These are phyloP conservation scores for Lizanozyma gosingica DNA, from an alignment of 1,139 yeast genomes.

Conservation along the genomic window DNA sequence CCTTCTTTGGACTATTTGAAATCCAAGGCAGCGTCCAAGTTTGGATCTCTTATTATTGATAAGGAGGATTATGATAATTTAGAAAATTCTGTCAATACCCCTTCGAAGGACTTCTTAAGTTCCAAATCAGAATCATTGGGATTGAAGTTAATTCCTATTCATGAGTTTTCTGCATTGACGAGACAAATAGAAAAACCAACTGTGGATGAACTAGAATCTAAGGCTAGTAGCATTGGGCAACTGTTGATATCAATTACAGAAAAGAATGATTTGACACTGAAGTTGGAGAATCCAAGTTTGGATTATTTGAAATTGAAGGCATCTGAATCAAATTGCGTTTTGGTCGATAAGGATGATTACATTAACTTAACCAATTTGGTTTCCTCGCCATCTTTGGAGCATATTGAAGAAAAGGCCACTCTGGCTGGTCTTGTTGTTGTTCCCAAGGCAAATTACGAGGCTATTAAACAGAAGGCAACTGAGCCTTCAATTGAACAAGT, in stretches of 20 bases:
- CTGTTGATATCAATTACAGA: constrained; percentile 4
- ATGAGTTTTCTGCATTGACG: background rate
- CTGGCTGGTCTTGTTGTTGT: background rate
- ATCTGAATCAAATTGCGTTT: background rate
- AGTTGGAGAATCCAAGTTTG: constrained; percentile 15
- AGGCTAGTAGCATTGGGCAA: constrained; percentile 1
- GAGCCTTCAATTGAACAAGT: constrained; percentile 5
- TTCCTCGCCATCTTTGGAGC: constrained; percentile 20
- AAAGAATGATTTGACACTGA: constrained; percentile 4
- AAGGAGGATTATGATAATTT: background rate
- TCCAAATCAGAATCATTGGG: background rate
- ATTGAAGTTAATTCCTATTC: background rate
- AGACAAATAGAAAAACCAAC: background rate
- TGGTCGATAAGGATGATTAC: constrained; percentile 4
- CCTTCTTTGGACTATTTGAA: constrained; percentile 16
- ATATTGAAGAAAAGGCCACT: constrained; percentile 1
- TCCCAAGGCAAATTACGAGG: background rate
- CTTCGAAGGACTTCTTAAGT: background rate
- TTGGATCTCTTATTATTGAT: background rate
- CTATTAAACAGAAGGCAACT: constrained; percentile 4
- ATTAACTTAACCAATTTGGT: constrained; percentile 18
- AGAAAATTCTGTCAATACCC: background rate
- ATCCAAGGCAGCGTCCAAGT: constrained; percentile 8
- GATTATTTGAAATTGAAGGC: constrained; percentile 21
- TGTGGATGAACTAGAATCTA: background rate